Evolutionary conservation across 2,329 filamentous ascomycete genomes (phyloP).

Genomic region (Colletotrichum sp.): DNA sequence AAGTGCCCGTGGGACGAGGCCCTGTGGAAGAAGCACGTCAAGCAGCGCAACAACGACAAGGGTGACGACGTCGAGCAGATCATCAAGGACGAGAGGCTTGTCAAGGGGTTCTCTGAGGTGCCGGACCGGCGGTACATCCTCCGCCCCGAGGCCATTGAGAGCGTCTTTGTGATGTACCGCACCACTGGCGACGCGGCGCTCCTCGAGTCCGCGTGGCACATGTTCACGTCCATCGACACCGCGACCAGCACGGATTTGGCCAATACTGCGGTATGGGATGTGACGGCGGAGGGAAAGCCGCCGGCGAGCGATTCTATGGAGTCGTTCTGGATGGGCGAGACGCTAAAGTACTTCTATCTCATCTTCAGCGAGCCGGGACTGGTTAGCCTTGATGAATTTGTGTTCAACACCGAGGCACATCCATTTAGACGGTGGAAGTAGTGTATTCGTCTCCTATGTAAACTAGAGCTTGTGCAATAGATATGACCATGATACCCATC

Average conservation of each 20-base stretch:
- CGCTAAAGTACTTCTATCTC: constrained; percentile 39
- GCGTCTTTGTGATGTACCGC: constrained; percentile 69
- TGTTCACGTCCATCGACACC: constrained; percentile 60
- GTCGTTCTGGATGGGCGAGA: constrained; percentile 32
- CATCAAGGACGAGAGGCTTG: constrained; percentile 27
- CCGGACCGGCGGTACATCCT: constrained; percentile 52
- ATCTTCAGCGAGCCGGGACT: constrained; percentile 60
- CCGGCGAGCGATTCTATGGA: constrained; percentile 66
- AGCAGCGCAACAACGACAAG: constrained; percentile 15
- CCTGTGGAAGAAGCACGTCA: constrained; percentile 36
- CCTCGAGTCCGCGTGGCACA: constrained; percentile 64
- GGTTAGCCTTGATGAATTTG: constrained; percentile 63
- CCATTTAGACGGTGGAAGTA: constrained; percentile 24
- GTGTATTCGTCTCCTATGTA: fast-evolving
- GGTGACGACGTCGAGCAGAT: constrained; percentile 26
- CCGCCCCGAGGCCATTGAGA: constrained; percentile 70
- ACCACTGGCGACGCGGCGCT: constrained; percentile 61
- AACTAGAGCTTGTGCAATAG: neutral
- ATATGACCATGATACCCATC: too few species aligned
- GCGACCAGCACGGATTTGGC: constrained; percentile 55
- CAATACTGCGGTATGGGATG: constrained; percentile 58
- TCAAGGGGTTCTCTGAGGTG: constrained; percentile 28
- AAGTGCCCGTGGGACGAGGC: constrained; percentile 34
- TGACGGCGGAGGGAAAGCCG: constrained; percentile 36
- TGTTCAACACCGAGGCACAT: constrained; percentile 46